phyloP scores from a whole-genome alignment of 148 eudicot genomes.

The Camellia lanceoleosa region DNA sequence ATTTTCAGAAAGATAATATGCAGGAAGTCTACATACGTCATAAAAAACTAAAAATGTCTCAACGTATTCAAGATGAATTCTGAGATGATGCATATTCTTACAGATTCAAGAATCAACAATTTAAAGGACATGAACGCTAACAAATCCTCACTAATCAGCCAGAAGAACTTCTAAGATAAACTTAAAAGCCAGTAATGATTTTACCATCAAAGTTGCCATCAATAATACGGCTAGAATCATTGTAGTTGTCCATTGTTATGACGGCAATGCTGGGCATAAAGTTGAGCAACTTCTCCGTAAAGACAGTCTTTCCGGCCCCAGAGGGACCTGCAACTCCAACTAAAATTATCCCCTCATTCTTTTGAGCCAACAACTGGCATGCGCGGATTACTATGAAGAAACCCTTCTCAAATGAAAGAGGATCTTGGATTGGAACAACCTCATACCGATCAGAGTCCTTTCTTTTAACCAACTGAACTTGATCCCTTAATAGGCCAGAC shows the following conservation, averaged over 20 bases:
- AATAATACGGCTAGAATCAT: slow-evolving; percentile 67
- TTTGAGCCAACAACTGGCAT: slow-evolving; percentile 73
- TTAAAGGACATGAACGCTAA: not conserved
- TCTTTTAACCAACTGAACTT: slow-evolving; percentile 66
- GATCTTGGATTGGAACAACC: slow-evolving; percentile 62
- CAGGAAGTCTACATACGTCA: not conserved
- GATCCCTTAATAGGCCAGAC: slow-evolving; percentile 74
- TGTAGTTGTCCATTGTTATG: slow-evolving; percentile 78
- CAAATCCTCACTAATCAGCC: not conserved
- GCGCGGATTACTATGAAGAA: slow-evolving; percentile 77
- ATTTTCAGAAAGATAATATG: not conserved
- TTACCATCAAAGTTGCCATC: slow-evolving; percentile 88
- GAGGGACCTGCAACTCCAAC: slow-evolving; percentile 93
- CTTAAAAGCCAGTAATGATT: not conserved
- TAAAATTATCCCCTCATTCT: slow-evolving; percentile 73
- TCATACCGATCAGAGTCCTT: slow-evolving; percentile 67
- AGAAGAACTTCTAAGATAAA: not conserved
- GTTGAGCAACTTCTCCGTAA: slow-evolving; percentile 62
- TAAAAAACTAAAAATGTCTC: not conserved
- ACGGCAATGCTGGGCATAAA: slow-evolving; percentile 79
- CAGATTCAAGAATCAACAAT: not conserved
- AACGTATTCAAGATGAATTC: not conserved
- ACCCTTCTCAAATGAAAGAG: slow-evolving; percentile 78
- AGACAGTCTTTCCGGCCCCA: slow-evolving; percentile 82
- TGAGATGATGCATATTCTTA: not conserved